These are phyloP conservation scores for Colletotrichum paranaense DNA, from an alignment of 2,329 filamentous ascomycete genomes.

Conservation along the genomic window DNA sequence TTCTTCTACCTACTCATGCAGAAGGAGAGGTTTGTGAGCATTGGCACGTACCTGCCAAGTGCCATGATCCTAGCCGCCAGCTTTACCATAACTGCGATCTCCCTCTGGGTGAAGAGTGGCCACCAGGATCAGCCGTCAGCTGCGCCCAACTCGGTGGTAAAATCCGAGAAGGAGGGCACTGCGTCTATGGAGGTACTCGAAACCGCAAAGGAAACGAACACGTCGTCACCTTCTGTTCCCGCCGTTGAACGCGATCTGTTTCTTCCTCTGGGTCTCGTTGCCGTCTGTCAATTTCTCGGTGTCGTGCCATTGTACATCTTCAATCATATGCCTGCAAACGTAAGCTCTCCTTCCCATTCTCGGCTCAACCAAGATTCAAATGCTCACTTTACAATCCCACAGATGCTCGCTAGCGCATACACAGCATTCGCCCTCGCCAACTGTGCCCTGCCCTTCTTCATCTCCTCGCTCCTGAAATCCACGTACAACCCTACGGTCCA, in stretches of 20 bases:
- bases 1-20: slow-evolving; percentile 99
- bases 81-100: slow-evolving; percentile 95
- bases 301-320: slow-evolving; percentile 88
- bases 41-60: slow-evolving; percentile 95
- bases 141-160: slow-evolving; percentile 4
- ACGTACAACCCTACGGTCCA: slow-evolving; percentile 69
- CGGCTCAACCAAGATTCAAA: not conserved
- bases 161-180: not conserved
- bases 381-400: not conserved
- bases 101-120: slow-evolving; percentile 92
- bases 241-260: slow-evolving; percentile 74
- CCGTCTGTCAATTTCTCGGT: slow-evolving; percentile 79
- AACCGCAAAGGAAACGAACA: not conserved
- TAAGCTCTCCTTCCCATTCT: slow-evolving; percentile 53
- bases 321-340: slow-evolving; percentile 75
- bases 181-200: not conserved
- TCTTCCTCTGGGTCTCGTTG: slow-evolving; percentile 79
- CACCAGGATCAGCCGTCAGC: slow-evolving; percentile 48
- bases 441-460: slow-evolving; percentile 64
- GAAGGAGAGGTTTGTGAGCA: slow-evolving; percentile 93
- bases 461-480: slow-evolving; percentile 65
- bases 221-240: not conserved
- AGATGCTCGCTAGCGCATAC: slow-evolving; percentile 56
- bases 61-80: slow-evolving; percentile 97
- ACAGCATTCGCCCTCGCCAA: slow-evolving; percentile 66